Base-by-base conservation (phyloP, 768 basidiomycete species). In the Boletus speciosus region DNA sequence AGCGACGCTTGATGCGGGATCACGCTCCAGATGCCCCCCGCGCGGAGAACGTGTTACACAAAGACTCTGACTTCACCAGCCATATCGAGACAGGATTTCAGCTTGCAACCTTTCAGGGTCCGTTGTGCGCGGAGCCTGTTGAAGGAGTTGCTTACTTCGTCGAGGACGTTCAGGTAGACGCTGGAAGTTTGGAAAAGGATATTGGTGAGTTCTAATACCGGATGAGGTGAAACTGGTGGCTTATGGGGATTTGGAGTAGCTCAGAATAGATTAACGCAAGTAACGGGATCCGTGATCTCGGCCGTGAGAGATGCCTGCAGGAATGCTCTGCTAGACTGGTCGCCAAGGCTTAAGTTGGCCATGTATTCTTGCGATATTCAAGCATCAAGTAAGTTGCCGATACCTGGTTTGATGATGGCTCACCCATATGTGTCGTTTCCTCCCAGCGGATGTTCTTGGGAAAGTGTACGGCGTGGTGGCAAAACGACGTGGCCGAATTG, bases 281-380 rank as follows among this genome's bases (percentile, higher is more conserved):
- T 94, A 25, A 85, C 88, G 2, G 97, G 97, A 14, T 94, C 94
- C 3, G 75, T 97, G 44, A 93, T 96, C 58, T 90, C 97, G 4
- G 81, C 86, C 4, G 85, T 92, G 38, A 83, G 87, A 68, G 97
- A 99, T 61, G 86, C 92, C 0, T 98, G 94, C 67, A 82, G 90
- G 55, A 88, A 85, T 59, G 94, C 90, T 1, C 68, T 99, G 52
- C 74, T 98, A 42, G 97, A 98, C 70, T 99, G 97, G 97, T 98
- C 95, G 2, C 97, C 97, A 14, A 79, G 97, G 53, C 79, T 99
- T 61, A 91, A 95, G 85, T 76, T 99, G 61, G 97, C 97, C 0
- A 98, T 98, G 93, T 99, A 99, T 70, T 87, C 89, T 12, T 99
- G 96, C 71, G 95, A 98, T 65, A 98, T 99, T 50, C 97, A 98